Base-by-base conservation (phyloP, 2,329 filamentous ascomycete species). In the Paraconiothyrium sp. region DNA sequence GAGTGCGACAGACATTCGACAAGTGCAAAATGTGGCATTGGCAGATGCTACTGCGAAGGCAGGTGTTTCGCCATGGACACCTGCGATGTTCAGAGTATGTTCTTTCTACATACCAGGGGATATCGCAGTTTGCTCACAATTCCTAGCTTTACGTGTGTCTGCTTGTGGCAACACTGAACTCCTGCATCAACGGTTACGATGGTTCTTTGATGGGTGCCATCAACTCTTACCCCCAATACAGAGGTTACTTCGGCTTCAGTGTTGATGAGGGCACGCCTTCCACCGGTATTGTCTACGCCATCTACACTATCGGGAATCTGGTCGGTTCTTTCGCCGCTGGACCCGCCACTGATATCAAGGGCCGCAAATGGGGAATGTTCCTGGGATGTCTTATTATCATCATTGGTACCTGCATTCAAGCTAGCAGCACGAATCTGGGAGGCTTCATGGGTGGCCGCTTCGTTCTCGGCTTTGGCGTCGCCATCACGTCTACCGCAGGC, bases 391-490 rank as follows among this genome's bases (percentile, higher is more conserved):
- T 82, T 2, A 80, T 86, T 65, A 84, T 88, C 51, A 72, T 86
- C 22, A 56, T 85, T 44, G 84, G 84, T 13, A 83, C 84, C 2
- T 81, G 84, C 52, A 67, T 88, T 30, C 83, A 86, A 69, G 80
- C 80, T 3, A 80, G 84, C 10, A 80, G 83, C 37, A 69, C 80
- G 54, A 79, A 78, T 48, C 78, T 82, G 1, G 78, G 76, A 10
- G 82, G 84, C 61, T 88, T 89, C 74, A 85, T 89, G 74, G 85
- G 82, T 47, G 86, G 86, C n/a, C 83, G 86, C 32, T 89, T 89
- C 76, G 75, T 89, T 22, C 83, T 89, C 3, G 88, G 88, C 57
- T 89, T 89, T 62, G 88, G 88, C 43, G 86, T 88, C 46, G 83
- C 84, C 2, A 86, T 90, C 61, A 84, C 85, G 4, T 83, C 85